Base-by-base conservation (phyloP, 148 eudicot genomes). In the Chenopodium formosanum region DNA sequence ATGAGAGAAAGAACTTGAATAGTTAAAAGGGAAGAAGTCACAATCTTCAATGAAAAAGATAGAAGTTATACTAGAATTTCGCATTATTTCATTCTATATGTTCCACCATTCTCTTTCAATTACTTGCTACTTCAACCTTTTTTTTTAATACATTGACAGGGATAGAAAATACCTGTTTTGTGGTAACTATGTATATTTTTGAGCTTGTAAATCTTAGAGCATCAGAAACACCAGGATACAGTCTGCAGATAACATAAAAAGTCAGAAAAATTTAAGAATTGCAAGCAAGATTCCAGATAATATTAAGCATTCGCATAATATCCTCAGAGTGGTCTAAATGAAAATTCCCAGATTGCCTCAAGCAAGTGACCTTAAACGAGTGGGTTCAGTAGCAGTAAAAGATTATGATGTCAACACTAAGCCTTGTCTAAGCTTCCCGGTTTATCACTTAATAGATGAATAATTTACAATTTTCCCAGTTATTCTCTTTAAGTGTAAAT, bases 181-280 rank as follows among this genome's bases (percentile, higher is more conserved):
- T 94, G 76, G 99, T 96, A 83, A 96, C 98, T 68, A 96, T 92
- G 82, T 91, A 96, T 82, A 96, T 78, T 84, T 86, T 90, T 75
- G 99, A 92, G 89, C 97, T 94, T 68, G 98, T 92, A 81, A 96
- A 94, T 80, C 81, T 92, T 74, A 94, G 88, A 78, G 99, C 99
- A 90, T 96, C 99, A 22, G 98, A 81, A 80, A 94, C 94, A 53
- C 99, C 98, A 31, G 98, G 99, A 87, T 96, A 96, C 79, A 96
- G 88, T 90, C 98, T 94, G 92, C 80, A 85, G 74, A 48, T 9
- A 78, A 67, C 78, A 65, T 25, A 66, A 14, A 56, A 34, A 50
- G 14, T 58, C 44, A 74, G n/a, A 50, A 31, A 11, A 32, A 17
- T 19, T 63, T 63, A 63, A 40, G 53, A 16, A 60, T 12, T 63